phyloP scores from a whole-genome alignment of 352 stramenopile species.

The Phytophthora idaei region DNA sequence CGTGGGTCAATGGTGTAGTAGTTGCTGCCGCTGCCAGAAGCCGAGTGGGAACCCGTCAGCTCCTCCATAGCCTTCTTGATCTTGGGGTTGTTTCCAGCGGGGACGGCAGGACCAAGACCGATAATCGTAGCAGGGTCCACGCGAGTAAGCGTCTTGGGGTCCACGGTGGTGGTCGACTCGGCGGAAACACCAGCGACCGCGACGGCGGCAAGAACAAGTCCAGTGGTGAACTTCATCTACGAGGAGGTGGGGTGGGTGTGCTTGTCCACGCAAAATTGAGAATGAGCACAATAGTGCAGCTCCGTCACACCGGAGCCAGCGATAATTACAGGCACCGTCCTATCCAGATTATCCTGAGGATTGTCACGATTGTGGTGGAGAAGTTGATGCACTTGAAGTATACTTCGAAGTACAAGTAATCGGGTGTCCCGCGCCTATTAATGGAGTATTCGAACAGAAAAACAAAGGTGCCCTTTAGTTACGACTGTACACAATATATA shows the following conservation, averaged over 20 bases:
- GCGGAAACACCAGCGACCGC: conserved; percentile 12
- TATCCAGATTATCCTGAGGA: conserved; percentile 8
- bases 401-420: background rate
- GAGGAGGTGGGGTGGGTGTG: background rate
- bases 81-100: conserved; percentile 20
- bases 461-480: too few species aligned
- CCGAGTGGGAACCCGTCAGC: conserved; percentile 1
- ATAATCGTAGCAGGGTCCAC: conserved; percentile 13
- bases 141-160: conserved; percentile 7
- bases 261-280: conserved; percentile 11
- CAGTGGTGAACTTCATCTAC: conserved; percentile 25
- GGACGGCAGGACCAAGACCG: conserved; percentile 12
- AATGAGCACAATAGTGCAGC: conserved; percentile 1
- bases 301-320: background rate
- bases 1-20: conserved; percentile 11
- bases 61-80: conserved; percentile 26
- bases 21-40: conserved; percentile 4
- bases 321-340: background rate
- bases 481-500: too few species aligned
- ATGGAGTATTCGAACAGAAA: too few species aligned
- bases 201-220: conserved; percentile 18
- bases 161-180: conserved; percentile 16
- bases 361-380: conserved; percentile 6
- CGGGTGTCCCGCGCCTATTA: background rate
- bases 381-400: conserved; percentile 4